Percentiles rank a stretch among this genome's conserved stretches.
These are phyloP conservation scores for Royoungia palumana DNA, from an alignment of 768 basidiomycete species.

Conservation along the genomic window DNA sequence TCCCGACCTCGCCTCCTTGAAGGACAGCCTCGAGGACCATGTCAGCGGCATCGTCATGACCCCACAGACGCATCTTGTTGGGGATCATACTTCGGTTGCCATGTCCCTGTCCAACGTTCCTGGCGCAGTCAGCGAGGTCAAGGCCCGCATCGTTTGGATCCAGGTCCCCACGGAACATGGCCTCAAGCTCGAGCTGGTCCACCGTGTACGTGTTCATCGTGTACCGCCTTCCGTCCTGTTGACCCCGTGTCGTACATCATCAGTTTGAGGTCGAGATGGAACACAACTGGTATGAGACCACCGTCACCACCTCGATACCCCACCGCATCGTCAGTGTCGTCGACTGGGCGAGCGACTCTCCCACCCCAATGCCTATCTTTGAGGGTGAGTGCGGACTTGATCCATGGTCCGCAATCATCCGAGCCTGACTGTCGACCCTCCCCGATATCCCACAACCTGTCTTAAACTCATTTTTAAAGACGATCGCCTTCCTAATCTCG, in stretches of 20 bases:
- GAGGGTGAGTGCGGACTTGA: conserved; percentile 15
- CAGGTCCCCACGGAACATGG: conserved; percentile 72
- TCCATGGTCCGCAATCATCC: background rate
- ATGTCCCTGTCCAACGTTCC: conserved; percentile 47
- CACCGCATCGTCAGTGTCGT: conserved; percentile 84
- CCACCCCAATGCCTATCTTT: conserved; percentile 31
- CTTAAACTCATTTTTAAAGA: conserved; percentile 1
- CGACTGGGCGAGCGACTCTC: conserved; percentile 90
- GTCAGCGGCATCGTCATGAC: conserved; percentile 47
- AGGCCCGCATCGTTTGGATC: conserved; percentile 73
- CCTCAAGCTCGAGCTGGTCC: conserved; percentile 70
- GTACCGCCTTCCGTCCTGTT: background rate
- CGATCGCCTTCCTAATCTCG: conserved; percentile 22
- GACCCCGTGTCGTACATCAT: background rate
- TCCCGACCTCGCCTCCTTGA: conserved; percentile 43
- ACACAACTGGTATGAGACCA: conserved; percentile 95
- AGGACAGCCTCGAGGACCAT: conserved; percentile 47
- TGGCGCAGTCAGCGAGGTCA: conserved; percentile 76
- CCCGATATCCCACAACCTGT: background rate
- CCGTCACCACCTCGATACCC: conserved; percentile 70
- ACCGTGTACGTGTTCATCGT: conserved; percentile 18
- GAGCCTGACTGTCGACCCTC: conserved; percentile 6
- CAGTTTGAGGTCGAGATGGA: conserved; percentile 90
- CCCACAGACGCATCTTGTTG: conserved; percentile 44
- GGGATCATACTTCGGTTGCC: conserved; percentile 39